A percentile compares a stretch with the other conserved stretches of the same genome.
These are phyloP conservation scores for Trichocladium antarcticum DNA, from an alignment of 495 filamentous ascomycete genomes.

Conservation along the genomic window DNA sequence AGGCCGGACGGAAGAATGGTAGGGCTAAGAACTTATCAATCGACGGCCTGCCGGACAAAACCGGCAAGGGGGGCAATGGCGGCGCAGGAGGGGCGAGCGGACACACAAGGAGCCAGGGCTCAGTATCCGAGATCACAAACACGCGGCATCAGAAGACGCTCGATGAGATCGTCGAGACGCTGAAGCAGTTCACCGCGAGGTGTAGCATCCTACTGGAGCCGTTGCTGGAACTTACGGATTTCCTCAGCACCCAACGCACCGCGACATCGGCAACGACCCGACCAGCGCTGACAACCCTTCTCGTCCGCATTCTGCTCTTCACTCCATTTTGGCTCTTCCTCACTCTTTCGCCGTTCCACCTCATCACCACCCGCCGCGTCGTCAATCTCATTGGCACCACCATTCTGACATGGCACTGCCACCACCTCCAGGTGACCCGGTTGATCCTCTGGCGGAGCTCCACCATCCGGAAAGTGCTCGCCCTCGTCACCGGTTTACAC, in stretches of 20 bases:
- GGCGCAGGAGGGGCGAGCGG: constrained; percentile 35
- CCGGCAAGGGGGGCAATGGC: constrained; percentile 31
- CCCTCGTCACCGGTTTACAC: constrained; percentile 65
- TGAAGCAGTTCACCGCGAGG: constrained; percentile 75
- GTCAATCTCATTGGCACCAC: constrained; percentile 70
- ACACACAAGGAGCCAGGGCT: constrained; percentile 31
- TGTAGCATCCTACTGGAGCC: constrained; percentile 90
- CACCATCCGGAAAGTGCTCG: constrained; percentile 52
- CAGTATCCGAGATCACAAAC: constrained; percentile 47
- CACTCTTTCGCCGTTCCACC: constrained; percentile 66
- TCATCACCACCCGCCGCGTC: constrained; percentile 81
- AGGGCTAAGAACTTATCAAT: constrained; percentile 27
- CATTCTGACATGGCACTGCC: constrained; percentile 79
- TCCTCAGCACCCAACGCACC: constrained; percentile 81
- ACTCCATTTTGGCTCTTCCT: constrained; percentile 79
- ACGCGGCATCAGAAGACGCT: constrained; percentile 70
- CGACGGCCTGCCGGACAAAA: constrained; percentile 37
- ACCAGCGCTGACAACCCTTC: constrained; percentile 81
- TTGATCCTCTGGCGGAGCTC: constrained; percentile 84
- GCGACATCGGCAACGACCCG: constrained; percentile 84
- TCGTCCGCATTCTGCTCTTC: constrained; percentile 76
- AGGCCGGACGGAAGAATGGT: constrained; percentile 9
- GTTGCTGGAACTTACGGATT: constrained; percentile 76
- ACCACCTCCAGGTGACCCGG: constrained; percentile 72
- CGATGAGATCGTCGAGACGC: constrained; percentile 90